phyloP scores from a whole-genome alignment of 768 basidiomycete genomes.

The Chiua virens region DNA sequence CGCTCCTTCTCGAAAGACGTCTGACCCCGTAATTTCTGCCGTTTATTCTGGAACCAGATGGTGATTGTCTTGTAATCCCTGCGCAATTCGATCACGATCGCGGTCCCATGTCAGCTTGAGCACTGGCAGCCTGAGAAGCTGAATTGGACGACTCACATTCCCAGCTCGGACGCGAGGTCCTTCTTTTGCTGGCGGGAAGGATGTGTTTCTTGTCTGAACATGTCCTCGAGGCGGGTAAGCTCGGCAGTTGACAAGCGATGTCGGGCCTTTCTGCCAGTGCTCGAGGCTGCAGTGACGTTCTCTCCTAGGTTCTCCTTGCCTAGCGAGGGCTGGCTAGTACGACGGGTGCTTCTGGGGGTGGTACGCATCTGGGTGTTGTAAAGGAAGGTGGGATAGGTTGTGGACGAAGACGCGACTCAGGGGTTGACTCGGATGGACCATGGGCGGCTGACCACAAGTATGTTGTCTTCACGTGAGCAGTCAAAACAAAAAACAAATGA shows the following conservation, averaged over 20 bases:
- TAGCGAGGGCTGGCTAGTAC: conserved; percentile 7
- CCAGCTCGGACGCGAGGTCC: conserved; percentile 26
- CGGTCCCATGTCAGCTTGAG: too few relatives aligned
- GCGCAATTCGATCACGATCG: neutral
- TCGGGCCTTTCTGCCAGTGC: conserved; percentile 34
- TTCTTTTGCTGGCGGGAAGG: conserved; percentile 31
- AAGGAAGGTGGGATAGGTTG: conserved; percentile 26
- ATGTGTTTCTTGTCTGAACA: conserved; percentile 30
- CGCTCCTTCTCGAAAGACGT: neutral
- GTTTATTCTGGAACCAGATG: conserved; percentile 86
- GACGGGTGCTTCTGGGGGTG: conserved; percentile 28
- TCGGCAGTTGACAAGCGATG: conserved; percentile 38
- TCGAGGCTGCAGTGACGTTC: neutral
- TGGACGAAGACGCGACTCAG: conserved; percentile 6
- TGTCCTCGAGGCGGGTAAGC: conserved; percentile 26
- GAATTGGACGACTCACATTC: conserved; percentile 22
- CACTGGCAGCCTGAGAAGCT: too few relatives aligned
- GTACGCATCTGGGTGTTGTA: conserved; percentile 24
- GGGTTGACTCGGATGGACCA: neutral
- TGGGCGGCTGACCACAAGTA: conserved; percentile 22
- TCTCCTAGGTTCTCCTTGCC: conserved; percentile 19
- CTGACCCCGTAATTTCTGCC: conserved; percentile 44
- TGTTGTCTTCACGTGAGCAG: conserved; percentile 17
- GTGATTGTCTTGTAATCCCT: conserved; percentile 51
- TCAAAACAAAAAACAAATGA: neutral